These are phyloP conservation scores for Botrytis galanthina DNA, from an alignment of 2,329 filamentous ascomycete genomes.

Conservation along the genomic window DNA sequence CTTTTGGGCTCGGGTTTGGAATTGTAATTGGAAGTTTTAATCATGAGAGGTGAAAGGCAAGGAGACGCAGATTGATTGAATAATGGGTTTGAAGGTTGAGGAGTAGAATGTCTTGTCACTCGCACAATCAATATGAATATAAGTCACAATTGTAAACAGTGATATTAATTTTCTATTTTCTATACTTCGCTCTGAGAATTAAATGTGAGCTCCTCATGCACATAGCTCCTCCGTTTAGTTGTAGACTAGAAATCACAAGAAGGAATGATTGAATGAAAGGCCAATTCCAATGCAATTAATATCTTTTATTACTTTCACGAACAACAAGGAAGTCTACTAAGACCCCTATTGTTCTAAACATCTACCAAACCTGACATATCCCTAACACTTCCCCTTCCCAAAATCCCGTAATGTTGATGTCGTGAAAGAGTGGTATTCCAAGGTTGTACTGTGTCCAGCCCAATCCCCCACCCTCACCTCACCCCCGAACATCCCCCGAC, in stretches of 20 bases:
- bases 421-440: no score
- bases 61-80: background rate
- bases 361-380: background rate
- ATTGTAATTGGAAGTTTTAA: background rate
- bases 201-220: background rate
- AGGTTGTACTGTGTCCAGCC: no score
- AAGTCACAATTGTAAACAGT: background rate
- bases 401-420: no score
- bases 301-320: background rate
- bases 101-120: background rate
- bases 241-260: background rate
- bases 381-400: background rate
- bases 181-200: background rate
- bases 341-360: background rate
- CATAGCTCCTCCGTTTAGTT: background rate
- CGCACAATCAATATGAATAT: background rate
- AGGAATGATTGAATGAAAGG: background rate
- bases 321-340: background rate
- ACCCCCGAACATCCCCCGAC: background rate
- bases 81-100: background rate
- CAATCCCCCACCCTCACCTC: fast-evolving
- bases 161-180: background rate
- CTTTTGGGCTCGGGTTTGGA: background rate
- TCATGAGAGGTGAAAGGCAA: no score
- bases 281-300: background rate